Evolutionary conservation across 305 asterid species (phyloP), one percentile per base, ranked within the genome.

Genomic region (Fraxinus baroniana): DNA sequence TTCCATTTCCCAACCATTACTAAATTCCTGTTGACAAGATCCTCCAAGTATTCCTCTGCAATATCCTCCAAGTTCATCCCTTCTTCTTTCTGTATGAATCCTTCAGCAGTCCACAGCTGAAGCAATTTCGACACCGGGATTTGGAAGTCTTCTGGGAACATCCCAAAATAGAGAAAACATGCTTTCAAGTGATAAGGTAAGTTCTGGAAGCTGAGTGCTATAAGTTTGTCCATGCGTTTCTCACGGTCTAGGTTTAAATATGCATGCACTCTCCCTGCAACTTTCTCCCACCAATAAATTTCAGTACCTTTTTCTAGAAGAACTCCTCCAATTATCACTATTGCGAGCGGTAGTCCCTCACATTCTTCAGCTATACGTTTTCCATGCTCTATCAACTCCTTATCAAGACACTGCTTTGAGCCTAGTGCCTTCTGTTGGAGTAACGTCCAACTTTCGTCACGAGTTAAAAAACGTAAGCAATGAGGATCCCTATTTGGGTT

Each of bases 61-160:
- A 83, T 82, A 74, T 87, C 91, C 89, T 91, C 97, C 87, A 88
- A 72, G 86, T 85, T 82, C 83, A 87, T 70, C 1, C 83, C 85
- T 4, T 83, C 87, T 41, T 87, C 80, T n/a, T 78, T 83, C 9
- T 79, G 91, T 60, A 94, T 85, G 77, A 94, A 86, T n/a, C 97
- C 97, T 85, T 94, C 95, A 0, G 97, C 94, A 8, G 90, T 84
- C 98, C 98, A 94, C 7, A 91, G 28, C 0, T 92, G 89, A 3
- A 90, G 68, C 33, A 94, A 81, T 79, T 89, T 92, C 90, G 92
- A 83, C 30, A 88, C 91, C 0, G 90, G 91, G 39, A 94, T 92
- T 83, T 88, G 89, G 73, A 74, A 85, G 74, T 89, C 96, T 41
- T 91, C 94, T 0, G 92, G 93, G 77, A 94, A 90, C 71, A 86